Conservation (phyloP, 2,329 filamentous ascomycete genomes). For the Aspergillus pseudotamarii region DNA sequence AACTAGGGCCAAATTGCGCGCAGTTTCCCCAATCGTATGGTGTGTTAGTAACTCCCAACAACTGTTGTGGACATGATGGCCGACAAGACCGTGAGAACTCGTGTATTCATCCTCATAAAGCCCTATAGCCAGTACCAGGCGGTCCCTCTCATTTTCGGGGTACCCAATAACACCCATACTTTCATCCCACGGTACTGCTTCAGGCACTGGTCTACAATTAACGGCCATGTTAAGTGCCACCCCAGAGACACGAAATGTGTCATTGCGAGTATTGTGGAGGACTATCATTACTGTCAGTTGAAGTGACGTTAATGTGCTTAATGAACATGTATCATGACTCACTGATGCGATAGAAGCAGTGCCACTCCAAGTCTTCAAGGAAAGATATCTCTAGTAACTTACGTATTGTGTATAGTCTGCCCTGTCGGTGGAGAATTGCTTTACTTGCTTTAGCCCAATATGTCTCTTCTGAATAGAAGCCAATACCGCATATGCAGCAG, state of each 20-base stretch:
- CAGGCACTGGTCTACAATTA: too few relatives aligned
- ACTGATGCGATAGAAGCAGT: neutral
- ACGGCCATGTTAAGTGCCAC: too few relatives aligned
- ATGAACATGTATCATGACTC: neutral
- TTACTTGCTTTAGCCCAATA: too few relatives aligned
- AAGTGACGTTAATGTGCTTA: neutral
- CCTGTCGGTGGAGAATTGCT: too few relatives aligned
- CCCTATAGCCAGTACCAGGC: neutral
- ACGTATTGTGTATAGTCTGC: too few relatives aligned
- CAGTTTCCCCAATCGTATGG: neutral
- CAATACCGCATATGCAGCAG: neutral
- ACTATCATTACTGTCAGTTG: neutral
- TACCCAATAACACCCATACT: neutral
- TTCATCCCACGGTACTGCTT: neutral
- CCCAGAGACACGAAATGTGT: neutral
- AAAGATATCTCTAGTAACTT: too few relatives aligned
- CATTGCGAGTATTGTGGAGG: neutral
- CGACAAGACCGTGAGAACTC: neutral
- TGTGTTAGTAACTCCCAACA: neutral
- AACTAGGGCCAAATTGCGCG: neutral
- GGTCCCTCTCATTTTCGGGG: neutral
- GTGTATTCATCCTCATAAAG: neutral
- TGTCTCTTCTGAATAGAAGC: too few relatives aligned
- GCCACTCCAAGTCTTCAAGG: neutral
- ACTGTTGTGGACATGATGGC: neutral